Evolutionary conservation across 164 flowering plant species (phyloP).

Genomic region (Aristolochia fimbriata): DNA sequence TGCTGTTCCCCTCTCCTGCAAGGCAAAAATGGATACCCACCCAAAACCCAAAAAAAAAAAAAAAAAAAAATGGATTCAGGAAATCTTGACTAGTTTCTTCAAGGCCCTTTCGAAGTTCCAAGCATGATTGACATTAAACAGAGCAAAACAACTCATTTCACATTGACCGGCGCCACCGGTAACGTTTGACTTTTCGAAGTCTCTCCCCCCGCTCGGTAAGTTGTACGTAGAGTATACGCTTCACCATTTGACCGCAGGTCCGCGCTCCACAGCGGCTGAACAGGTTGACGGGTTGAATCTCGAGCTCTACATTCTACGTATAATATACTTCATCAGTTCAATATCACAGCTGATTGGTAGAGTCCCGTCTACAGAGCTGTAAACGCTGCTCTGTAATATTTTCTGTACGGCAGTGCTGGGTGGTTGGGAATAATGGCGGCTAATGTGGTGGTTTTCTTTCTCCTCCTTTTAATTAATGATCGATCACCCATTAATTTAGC

Average conservation of each 20-base stretch:
- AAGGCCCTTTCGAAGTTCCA: not conserved
- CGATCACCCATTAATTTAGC: too few relatives aligned
- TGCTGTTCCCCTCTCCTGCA: not conserved
- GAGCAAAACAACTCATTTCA: not conserved
- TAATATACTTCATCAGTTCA: not conserved
- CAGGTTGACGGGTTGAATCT: too few relatives aligned
- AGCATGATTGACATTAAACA: not conserved
- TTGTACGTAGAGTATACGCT: not conserved
- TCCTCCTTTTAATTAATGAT: too few relatives aligned
- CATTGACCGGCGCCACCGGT: slow-evolving; percentile 10
- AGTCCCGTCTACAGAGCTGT: too few relatives aligned
- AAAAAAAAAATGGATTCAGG: slow-evolving; percentile 3
- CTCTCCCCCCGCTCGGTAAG: not conserved
- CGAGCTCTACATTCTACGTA: not conserved
- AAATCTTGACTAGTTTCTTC: not conserved
- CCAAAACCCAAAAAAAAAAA: not conserved
- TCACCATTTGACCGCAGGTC: too few relatives aligned
- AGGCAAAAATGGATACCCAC: not conserved
- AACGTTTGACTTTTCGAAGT: slow-evolving; percentile 1
- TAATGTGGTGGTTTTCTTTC: not conserved
- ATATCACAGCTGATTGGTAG: too few relatives aligned
- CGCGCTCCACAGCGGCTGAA: too few relatives aligned
- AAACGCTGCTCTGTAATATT: too few relatives aligned
- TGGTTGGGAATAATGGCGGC: slow-evolving; percentile 2
- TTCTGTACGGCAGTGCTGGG: not conserved